A percentile compares a stretch with the other conserved stretches of the same genome.
These are phyloP conservation scores for Aureobasidium sp. DNA, from an alignment of 2,329 filamentous ascomycete species.

Conservation along the genomic window DNA sequence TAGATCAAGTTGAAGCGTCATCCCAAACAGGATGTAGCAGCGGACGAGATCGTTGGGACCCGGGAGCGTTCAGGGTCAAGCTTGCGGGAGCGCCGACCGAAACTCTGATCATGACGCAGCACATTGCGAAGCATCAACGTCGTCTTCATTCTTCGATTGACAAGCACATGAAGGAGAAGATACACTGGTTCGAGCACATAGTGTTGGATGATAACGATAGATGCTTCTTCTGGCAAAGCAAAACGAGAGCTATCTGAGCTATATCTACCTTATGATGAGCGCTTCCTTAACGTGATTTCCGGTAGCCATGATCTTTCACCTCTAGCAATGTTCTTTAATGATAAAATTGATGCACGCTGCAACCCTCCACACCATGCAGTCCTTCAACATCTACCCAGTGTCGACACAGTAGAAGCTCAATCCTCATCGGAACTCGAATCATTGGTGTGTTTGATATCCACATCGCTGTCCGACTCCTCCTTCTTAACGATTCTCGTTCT, in stretches of 20 bases:
- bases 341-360: not conserved
- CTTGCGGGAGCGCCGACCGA: not conserved
- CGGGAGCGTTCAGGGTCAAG: not conserved
- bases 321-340: not conserved
- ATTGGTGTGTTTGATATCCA: not conserved
- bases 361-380: not conserved
- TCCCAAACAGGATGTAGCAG: not conserved
- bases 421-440: not conserved
- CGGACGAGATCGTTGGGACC: not conserved
- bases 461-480: not conserved
- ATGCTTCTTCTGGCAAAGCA: not conserved
- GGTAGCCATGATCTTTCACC: not conserved
- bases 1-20: not conserved
- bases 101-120: not conserved
- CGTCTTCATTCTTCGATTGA: not conserved
- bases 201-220: not conserved
- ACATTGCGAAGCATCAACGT: not conserved
- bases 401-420: not conserved
- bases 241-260: not conserved
- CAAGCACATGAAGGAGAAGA: not conserved
- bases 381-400: not conserved
- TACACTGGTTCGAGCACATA: not conserved
- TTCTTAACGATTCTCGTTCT: not conserved
- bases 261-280: not conserved
- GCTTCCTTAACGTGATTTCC: not conserved